A percentile compares a stretch with the other conserved stretches of the same genome.
These are phyloP conservation scores for Globomyces pollinis-pini DNA, from an alignment of 192 early-diverging fungal species.

Conservation along the genomic window DNA sequence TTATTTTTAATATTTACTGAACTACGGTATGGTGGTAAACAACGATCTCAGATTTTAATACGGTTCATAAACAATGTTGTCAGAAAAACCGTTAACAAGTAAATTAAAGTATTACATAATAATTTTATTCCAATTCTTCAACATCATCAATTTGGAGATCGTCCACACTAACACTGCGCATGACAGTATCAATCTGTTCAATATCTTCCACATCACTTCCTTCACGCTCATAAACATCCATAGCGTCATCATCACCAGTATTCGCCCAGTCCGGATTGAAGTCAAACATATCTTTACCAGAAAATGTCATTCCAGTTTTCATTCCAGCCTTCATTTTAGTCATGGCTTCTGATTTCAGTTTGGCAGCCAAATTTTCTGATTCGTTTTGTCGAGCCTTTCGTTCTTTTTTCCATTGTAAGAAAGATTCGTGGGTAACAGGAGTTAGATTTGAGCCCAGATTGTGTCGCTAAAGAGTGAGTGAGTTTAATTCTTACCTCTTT, in stretches of 20 bases:
- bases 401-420: conserved; percentile 87
- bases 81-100: too few relatives aligned
- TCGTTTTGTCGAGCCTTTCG: conserved; percentile 64
- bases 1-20: too few relatives aligned
- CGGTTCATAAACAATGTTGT: too few relatives aligned
- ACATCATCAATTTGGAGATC: conserved; percentile 1
- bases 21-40: too few relatives aligned
- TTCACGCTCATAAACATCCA: conserved; percentile 5
- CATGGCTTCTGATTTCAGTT: conserved; percentile 51
- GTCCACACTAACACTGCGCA: not conserved
- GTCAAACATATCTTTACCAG: conserved; percentile 93
- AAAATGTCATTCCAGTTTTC: conserved; percentile 76
- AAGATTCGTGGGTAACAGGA: conserved; percentile 89
- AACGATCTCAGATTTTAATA: too few relatives aligned
- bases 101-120: too few relatives aligned
- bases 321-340: conserved; percentile 88
- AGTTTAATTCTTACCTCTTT: conserved; percentile 57
- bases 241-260: conserved; percentile 52
- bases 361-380: conserved; percentile 55
- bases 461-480: conserved; percentile 81
- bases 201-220: not conserved
- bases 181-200: not conserved
- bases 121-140: too few relatives aligned
- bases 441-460: conserved; percentile 85
- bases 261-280: conserved; percentile 88